Evolutionary conservation across 768 basidiomycete species (phyloP), one percentile per base, ranked within the genome.

Genomic region (Rhizopogon rudus): DNA sequence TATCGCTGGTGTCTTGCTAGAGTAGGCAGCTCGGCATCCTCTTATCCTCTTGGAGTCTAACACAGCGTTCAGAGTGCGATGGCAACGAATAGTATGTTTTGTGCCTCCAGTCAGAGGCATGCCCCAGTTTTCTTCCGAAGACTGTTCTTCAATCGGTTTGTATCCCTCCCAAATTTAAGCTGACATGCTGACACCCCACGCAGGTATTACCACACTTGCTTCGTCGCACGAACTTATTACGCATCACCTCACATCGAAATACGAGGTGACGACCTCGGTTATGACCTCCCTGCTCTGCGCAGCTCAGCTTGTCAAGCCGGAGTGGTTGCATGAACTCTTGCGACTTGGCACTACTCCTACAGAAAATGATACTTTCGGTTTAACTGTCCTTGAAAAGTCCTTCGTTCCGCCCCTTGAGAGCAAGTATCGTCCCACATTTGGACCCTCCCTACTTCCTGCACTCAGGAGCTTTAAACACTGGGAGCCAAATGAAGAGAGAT

Each of bases 261-360:
- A 79, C 53, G 64, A 74, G 4, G 71, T 82, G n/a, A 78, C 74
- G 7, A 68, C 82, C 0, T 57, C 74, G 0, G 71, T 83, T 22
- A 82, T 81, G 0, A 70, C 78, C 0, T 87, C 88, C 12, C 74
- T 91, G 9, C 68, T 91, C 14, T 78, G 80, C 3, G 72, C 78
- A 0, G 75, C 79, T 13, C 74, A 77, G 10, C 77, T 91, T 46
- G 87, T 86, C 33, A 88, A 76, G 55, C 74, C 77, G 0, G 83
- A 86, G 45, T 92, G 89, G 89, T 68, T 91, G 25, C 66, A 69
- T 6, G 83, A 89, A 53, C 63, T 88, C 31, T 56, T 90, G 31
- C 75, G 77, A 2, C 71, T 82, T 0, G 83, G 83, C 7, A 67
- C 61, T 16, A 60, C 73, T 10, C 66, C 71, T 4, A 65, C 65